phyloP scores from a whole-genome alignment of 129 eudicot species.

The Escallonia rubra region DNA sequence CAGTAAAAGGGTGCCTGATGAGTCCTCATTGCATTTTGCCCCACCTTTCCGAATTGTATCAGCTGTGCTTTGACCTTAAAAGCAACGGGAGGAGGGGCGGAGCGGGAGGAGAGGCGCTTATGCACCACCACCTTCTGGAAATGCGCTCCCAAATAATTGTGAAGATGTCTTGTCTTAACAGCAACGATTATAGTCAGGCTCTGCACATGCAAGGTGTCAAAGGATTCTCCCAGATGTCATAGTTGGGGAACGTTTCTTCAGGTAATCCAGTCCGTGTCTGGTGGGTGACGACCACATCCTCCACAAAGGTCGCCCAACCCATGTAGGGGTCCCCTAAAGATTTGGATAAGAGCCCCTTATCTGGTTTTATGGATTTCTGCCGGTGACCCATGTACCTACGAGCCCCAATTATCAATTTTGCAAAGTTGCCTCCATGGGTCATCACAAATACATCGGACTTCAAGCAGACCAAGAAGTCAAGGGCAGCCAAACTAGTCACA shows the following conservation, averaged over 20 bases:
- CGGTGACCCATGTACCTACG: slow-evolving; percentile 86
- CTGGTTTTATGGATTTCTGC: slow-evolving; percentile 87
- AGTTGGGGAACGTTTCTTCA: slow-evolving; percentile 89
- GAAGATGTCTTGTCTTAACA: not conserved
- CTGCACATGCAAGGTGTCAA: slow-evolving; percentile 99
- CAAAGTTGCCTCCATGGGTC: slow-evolving; percentile 99
- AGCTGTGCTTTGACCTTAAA: too few species aligned
- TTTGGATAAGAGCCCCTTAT: slow-evolving; percentile 85
- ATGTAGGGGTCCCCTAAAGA: slow-evolving; percentile 97
- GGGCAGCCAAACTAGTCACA: slow-evolving; percentile 96
- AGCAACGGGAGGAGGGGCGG: too few species aligned
- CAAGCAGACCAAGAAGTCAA: slow-evolving; percentile 89
- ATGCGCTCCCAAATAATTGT: not conserved
- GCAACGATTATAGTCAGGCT: slow-evolving; percentile 36
- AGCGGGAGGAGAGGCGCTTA: too few species aligned
- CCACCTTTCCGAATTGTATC: too few species aligned
- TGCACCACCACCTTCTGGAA: too few species aligned
- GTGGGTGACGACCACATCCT: slow-evolving; percentile 84
- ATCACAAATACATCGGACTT: slow-evolving; percentile 95
- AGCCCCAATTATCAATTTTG: slow-evolving; percentile 74
- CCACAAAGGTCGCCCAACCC: slow-evolving; percentile 99
- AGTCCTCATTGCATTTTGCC: too few species aligned
- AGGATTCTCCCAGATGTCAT: slow-evolving; percentile 98
- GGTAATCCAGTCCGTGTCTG: slow-evolving; percentile 93
- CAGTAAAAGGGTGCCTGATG: too few species aligned